Percentiles rank a stretch among this genome's conserved stretches.
Evolutionary conservation across 805 yeast species (phyloP).

Genomic region (Sugiyamaella valdiviana): DNA sequence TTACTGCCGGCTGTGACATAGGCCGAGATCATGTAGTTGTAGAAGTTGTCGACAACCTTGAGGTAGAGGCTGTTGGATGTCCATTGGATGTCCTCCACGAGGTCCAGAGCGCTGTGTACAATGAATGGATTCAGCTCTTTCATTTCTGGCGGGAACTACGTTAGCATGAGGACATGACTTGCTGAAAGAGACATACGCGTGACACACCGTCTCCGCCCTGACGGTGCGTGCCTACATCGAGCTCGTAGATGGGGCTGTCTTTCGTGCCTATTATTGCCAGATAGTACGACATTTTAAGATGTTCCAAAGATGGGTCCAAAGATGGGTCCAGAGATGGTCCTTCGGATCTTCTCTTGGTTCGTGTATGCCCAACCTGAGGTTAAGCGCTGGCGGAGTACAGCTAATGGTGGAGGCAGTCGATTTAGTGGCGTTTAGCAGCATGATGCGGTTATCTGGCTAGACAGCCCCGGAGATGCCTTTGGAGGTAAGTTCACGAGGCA

Average conservation of each 20-base stretch:
- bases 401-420: background rate
- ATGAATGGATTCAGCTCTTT: conserved; percentile 82
- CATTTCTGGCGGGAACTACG: conserved; percentile 58
- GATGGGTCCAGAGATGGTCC: no score
- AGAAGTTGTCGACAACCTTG: conserved; percentile 78
- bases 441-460: background rate
- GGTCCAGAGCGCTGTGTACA: conserved; percentile 79
- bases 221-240: conserved; percentile 73
- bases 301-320: no score
- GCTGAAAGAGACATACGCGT: conserved; percentile 23
- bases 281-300: conserved; percentile 61
- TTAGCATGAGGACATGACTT: background rate
- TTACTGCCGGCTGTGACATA: conserved; percentile 75
- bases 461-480: no score
- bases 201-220: conserved; percentile 60
- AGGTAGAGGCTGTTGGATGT: conserved; percentile 56
- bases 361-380: no score
- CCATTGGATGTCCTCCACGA: conserved; percentile 91
- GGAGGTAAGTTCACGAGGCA: no score
- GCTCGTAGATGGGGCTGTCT: conserved; percentile 81
- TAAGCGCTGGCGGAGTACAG: no score
- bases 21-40: conserved; percentile 76
- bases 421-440: no score
- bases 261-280: conserved; percentile 81
- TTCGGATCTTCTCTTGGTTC: no score